phyloP scores from a whole-genome alignment of 352 stramenopile genomes.

The Phytophthora cryptogea region DNA sequence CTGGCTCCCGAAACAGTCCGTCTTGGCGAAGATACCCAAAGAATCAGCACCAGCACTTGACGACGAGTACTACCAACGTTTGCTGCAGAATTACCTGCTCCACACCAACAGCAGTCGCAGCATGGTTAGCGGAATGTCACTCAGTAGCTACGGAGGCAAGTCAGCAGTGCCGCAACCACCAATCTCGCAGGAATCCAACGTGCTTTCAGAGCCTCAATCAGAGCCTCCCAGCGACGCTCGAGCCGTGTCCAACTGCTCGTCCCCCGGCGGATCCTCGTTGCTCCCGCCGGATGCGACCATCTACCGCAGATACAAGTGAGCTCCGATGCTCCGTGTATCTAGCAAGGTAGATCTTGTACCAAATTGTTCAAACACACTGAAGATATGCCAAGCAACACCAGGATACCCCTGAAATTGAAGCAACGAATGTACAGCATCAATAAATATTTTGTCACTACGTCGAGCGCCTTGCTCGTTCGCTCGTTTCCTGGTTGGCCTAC shows the following conservation, averaged over 20 bases:
- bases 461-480: conserved; percentile 4
- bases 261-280: conserved; percentile 9
- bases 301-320: conserved; percentile 31
- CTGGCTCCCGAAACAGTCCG: conserved; percentile 32
- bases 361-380: conserved; percentile 36
- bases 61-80: conserved; percentile 75
- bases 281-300: conserved; percentile 21
- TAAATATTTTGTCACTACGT: conserved; percentile 28
- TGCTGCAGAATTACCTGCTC: conserved; percentile 63
- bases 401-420: too few species aligned
- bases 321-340: background rate
- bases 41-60: conserved; percentile 33
- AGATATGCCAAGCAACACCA: too few species aligned
- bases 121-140: conserved; percentile 43
- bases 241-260: conserved; percentile 24
- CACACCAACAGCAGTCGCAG: conserved; percentile 57
- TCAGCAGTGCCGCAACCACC: conserved; percentile 19
- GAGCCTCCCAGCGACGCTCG: conserved; percentile 27
- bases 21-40: conserved; percentile 26
- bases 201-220: conserved; percentile 28
- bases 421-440: conserved; percentile 26
- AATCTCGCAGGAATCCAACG: conserved; percentile 31
- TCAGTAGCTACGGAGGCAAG: conserved; percentile 46
- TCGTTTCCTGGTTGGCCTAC: background rate
- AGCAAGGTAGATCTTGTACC: conserved; percentile 21